A percentile compares a stretch with the other conserved stretches of the same genome.
Evolutionary conservation across 2,329 filamentous ascomycete genomes (phyloP).

Genomic region (Whalleya microplaca): DNA sequence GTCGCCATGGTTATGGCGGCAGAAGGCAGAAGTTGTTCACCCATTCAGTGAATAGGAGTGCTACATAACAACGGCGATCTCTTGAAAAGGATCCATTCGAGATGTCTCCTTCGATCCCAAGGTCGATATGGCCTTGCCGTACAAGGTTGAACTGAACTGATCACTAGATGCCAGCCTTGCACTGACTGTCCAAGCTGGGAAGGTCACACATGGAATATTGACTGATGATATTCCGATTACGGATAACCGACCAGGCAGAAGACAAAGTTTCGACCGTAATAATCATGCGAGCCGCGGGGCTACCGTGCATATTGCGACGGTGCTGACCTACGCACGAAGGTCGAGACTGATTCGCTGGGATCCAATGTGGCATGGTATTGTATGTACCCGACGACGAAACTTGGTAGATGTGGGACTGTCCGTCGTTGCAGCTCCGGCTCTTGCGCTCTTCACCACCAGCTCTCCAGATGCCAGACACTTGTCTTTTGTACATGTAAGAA

Average conservation of each 20-base stretch:
- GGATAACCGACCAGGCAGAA: not conserved
- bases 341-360: not conserved
- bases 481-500: not conserved
- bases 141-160: too few relatives aligned
- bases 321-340: not conserved
- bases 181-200: too few relatives aligned
- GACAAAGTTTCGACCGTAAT: not conserved
- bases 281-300: not conserved
- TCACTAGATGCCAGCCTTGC: too few relatives aligned
- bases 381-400: not conserved
- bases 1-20: not conserved
- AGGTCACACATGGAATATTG: too few relatives aligned
- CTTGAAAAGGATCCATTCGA: not conserved
- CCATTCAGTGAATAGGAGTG: too few relatives aligned
- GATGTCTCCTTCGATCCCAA: not conserved
- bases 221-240: not conserved
- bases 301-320: not conserved
- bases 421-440: not conserved
- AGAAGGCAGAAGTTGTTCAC: not conserved
- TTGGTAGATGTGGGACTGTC: not conserved
- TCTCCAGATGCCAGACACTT: not conserved
- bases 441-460: too few relatives aligned
- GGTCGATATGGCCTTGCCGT: too few relatives aligned
- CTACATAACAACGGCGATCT: not conserved
- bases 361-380: not conserved